Evolutionary conservation across 495 filamentous ascomycete genomes (phyloP).

Genomic region (Aspergillus coremiiformis): DNA sequence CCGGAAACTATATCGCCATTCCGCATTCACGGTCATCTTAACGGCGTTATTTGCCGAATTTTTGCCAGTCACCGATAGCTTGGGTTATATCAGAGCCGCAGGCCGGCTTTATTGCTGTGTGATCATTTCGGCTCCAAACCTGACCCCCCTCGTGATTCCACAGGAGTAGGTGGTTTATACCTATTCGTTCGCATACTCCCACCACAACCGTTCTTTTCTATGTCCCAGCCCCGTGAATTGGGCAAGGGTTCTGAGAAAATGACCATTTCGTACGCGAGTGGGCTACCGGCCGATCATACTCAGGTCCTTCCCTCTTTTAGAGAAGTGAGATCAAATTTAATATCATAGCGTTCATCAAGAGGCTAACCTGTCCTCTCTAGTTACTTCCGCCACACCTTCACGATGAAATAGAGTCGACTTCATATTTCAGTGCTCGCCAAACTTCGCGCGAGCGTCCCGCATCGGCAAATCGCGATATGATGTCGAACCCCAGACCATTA

Average conservation of each 20-base stretch:
- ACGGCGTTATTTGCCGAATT: not conserved
- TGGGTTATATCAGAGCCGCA: constrained; percentile 13
- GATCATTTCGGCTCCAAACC: not conserved
- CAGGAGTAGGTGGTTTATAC: not conserved
- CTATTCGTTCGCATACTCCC: not conserved
- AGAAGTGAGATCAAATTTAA: constrained; percentile 25
- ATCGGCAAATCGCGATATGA: constrained; percentile 28
- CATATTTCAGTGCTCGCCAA: constrained; percentile 30
- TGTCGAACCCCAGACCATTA: constrained; percentile 23
- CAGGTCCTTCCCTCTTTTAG: constrained; percentile 41
- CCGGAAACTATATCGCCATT: not conserved
- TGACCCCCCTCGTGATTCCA: not conserved
- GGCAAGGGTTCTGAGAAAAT: constrained; percentile 36
- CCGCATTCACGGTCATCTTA: constrained; percentile 1
- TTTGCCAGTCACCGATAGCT: not conserved
- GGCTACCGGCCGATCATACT: constrained; percentile 28
- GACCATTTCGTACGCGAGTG: constrained; percentile 39
- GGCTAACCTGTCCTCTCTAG: constrained; percentile 19
- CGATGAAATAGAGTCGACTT: constrained; percentile 42
- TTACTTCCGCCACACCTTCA: constrained; percentile 41
- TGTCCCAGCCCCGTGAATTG: constrained; percentile 33
- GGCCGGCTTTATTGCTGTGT: constrained; percentile 15
- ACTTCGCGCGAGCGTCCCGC: constrained; percentile 30
- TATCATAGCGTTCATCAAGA: not conserved
- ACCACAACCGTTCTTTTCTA: constrained; percentile 20